These are phyloP conservation scores for Lactarius deliciosus DNA, from an alignment of 768 basidiomycete species.

Conservation along the genomic window DNA sequence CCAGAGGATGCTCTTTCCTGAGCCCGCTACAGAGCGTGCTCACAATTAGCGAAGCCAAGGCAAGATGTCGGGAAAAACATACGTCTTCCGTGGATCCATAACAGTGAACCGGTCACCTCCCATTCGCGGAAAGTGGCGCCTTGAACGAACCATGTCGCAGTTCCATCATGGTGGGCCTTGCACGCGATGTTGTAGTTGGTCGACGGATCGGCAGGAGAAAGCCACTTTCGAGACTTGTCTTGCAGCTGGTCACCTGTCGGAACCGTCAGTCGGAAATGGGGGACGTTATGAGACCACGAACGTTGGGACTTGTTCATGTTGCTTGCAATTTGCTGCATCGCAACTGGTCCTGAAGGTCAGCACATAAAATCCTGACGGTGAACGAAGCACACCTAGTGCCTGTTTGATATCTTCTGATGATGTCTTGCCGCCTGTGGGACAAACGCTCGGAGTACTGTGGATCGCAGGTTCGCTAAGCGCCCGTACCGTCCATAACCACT, in stretches of 20 bases:
- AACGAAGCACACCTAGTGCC: not conserved
- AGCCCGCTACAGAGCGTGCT: too few relatives aligned
- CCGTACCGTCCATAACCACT: not conserved
- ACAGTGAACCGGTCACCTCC: not conserved
- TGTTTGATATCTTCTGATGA: not conserved
- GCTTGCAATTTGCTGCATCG: not conserved
- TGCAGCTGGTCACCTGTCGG: not conserved
- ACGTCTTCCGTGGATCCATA: constrained; percentile 13
- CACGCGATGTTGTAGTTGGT: too few relatives aligned
- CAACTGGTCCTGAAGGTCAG: not conserved
- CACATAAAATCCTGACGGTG: too few relatives aligned
- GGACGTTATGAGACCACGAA: not conserved
- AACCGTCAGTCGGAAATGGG: not conserved
- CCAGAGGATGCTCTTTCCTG: not conserved
- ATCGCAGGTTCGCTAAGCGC: too few relatives aligned
- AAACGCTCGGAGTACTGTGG: not conserved
- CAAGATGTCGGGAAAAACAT: not conserved
- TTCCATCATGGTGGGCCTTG: not conserved
- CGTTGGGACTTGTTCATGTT: not conserved
- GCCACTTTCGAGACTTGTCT: not conserved
- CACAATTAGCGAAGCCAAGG: too few relatives aligned
- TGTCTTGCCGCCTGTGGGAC: not conserved
- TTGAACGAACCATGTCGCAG: constrained; percentile 8
- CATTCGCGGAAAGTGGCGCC: not conserved
- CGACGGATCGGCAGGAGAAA: not conserved